Evolutionary conservation across 2,329 filamentous ascomycete species (phyloP).

Genomic region (Alternaria sp.): DNA sequence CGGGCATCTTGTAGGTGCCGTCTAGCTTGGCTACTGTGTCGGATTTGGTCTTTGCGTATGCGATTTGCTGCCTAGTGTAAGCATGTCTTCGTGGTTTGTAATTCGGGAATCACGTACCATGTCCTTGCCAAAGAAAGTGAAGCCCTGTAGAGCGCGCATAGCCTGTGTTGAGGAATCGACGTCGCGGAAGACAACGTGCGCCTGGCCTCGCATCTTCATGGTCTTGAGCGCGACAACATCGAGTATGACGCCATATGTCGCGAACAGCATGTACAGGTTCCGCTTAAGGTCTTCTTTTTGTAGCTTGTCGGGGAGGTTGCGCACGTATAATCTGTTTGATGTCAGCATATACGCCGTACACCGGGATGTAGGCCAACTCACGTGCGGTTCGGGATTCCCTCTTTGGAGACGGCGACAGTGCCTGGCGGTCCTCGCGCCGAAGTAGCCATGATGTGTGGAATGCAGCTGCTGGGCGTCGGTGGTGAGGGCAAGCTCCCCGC

Average conservation of each 20-base stretch:
- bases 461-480: constrained; percentile 14
- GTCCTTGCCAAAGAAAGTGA: constrained; percentile 81
- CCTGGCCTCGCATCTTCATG: constrained; percentile 92
- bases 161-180: constrained; percentile 91
- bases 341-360: constrained; percentile 19
- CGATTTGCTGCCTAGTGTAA: constrained; percentile 70
- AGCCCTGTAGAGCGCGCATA: constrained; percentile 85
- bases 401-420: constrained; percentile 24
- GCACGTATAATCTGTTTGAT: constrained; percentile 76
- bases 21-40: constrained; percentile 89
- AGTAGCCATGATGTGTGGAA: constrained; percentile 32
- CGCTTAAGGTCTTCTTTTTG: constrained; percentile 87
- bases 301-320: constrained; percentile 87
- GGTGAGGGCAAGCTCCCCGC: constrained; percentile 32
- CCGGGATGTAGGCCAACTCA: constrained; percentile 19
- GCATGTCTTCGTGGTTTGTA: background rate
- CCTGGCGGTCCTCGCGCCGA: constrained; percentile 32
- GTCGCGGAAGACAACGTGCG: constrained; percentile 89
- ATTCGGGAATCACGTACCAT: constrained; percentile 68
- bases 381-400: constrained; percentile 42
- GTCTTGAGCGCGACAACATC: constrained; percentile 92
- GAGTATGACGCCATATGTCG: constrained; percentile 89
- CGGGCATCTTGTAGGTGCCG: constrained; percentile 80
- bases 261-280: constrained; percentile 90
- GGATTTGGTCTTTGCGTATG: constrained; percentile 89